Evolutionary conservation across 2,329 filamentous ascomycete genomes (phyloP).

Genomic region (Rhytidhysteron rufulum): DNA sequence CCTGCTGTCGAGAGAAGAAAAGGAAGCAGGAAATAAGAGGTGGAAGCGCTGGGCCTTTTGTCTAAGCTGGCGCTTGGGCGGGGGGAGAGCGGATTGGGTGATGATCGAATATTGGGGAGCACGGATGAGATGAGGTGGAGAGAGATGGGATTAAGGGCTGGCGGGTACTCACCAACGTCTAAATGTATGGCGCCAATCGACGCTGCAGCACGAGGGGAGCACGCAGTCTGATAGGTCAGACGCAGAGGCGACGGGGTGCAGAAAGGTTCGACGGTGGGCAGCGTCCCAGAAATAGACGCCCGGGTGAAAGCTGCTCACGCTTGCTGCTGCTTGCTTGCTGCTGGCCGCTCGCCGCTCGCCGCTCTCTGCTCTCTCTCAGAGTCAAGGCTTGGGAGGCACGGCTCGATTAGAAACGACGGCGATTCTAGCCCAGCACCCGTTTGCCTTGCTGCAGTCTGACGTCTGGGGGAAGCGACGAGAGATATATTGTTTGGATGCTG

Average conservation of each 20-base stretch:
- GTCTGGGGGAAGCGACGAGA: neutral
- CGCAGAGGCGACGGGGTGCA: slow-evolving; percentile 24
- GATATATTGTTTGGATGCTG: neutral
- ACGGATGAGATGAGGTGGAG: slow-evolving; percentile 23
- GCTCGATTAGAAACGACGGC: slow-evolving; percentile 2
- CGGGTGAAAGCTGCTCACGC: slow-evolving; percentile 24
- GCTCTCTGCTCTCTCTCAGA: no score
- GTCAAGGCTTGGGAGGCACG: neutral
- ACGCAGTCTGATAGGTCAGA: slow-evolving; percentile 29
- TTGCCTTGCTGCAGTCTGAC: neutral
- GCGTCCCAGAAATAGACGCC: slow-evolving; percentile 38
- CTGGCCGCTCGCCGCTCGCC: no score
- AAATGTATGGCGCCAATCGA: slow-evolving; percentile 35
- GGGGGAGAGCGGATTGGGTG: slow-evolving; percentile 18
- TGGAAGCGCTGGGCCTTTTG: slow-evolving; percentile 39
- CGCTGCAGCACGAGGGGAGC: slow-evolving; percentile 28
- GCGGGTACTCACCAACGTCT: slow-evolving; percentile 38
- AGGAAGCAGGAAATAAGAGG: slow-evolving; percentile 20
- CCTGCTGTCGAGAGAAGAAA: slow-evolving; percentile 37
- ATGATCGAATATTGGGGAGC: slow-evolving; percentile 1
- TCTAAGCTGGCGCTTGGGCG: slow-evolving; percentile 35
- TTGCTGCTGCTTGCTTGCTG: no score
- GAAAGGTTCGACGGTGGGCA: slow-evolving; percentile 20
- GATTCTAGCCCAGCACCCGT: slow-evolving; percentile 1
- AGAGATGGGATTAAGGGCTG: slow-evolving; percentile 30